phyloP scores from a whole-genome alignment of 208 protist species.

The Leishmania arabica region DNA sequence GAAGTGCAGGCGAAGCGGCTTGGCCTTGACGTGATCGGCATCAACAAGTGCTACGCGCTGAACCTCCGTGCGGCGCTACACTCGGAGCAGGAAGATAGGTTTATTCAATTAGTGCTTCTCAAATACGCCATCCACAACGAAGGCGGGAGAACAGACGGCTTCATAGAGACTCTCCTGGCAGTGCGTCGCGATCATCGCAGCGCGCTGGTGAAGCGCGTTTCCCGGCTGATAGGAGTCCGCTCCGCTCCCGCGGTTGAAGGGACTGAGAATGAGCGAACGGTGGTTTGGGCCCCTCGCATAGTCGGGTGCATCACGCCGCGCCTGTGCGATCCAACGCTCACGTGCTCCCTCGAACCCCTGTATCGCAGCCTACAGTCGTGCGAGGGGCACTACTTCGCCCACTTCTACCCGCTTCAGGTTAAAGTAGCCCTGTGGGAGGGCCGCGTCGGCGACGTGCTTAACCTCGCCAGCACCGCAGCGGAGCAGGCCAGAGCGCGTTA shows the following conservation, averaged over 20 bases:
- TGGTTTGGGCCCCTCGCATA: conserved; percentile 48
- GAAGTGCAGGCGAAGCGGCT: conserved; percentile 83
- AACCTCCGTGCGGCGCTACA: conserved; percentile 62
- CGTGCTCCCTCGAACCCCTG: conserved; percentile 42
- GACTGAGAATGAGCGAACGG: not conserved
- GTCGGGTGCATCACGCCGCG: conserved; percentile 58
- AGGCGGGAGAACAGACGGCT: conserved; percentile 14
- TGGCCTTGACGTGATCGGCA: conserved; percentile 52
- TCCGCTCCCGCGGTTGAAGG: not conserved
- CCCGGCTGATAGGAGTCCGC: conserved; percentile 55
- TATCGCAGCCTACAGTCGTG: conserved; percentile 52
- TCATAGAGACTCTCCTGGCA: conserved; percentile 50
- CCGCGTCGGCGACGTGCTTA: conserved; percentile 46
- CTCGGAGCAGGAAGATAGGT: conserved; percentile 15
- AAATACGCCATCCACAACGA: conserved; percentile 45
- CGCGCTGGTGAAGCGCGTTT: conserved; percentile 58
- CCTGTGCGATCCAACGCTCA: conserved; percentile 44
- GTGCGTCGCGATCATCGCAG: conserved; percentile 38
- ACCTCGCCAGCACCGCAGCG: conserved; percentile 44
- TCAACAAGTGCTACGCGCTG: conserved; percentile 33
- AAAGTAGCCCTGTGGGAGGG: conserved; percentile 67
- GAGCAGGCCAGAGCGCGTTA: conserved; percentile 25
- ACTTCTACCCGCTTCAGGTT: conserved; percentile 64
- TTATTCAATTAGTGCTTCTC: conserved; percentile 56
- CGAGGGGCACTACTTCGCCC: conserved; percentile 59